Evolutionary conservation across 768 basidiomycete species (phyloP).

Genomic region (Trametes elegans): DNA sequence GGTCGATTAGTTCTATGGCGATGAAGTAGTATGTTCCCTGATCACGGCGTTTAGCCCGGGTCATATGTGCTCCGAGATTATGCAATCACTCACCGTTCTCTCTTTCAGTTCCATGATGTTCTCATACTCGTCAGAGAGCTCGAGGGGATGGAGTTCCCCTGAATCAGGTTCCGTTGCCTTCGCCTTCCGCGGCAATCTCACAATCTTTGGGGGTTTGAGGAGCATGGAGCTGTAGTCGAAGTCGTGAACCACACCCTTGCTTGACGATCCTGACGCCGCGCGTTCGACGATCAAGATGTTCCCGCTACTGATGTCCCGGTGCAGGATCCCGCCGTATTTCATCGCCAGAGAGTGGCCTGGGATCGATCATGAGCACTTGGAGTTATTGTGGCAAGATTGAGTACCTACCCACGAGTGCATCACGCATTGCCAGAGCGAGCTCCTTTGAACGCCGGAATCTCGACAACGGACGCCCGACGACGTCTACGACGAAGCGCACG

Average conservation of each 20-base stretch:
- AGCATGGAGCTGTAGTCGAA: not conserved
- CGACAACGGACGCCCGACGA: conserved; percentile 5
- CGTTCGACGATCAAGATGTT: conserved; percentile 6
- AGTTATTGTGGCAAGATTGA: too few relatives aligned
- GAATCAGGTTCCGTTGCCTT: too few relatives aligned
- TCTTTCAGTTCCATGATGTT: too few relatives aligned
- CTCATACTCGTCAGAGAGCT: too few relatives aligned
- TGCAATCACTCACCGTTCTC: too few relatives aligned
- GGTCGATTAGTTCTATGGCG: not conserved
- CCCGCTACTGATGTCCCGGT: not conserved
- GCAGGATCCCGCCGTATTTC: not conserved
- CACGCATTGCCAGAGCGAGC: conserved; percentile 10
- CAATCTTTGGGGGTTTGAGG: too few relatives aligned
- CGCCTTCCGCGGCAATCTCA: too few relatives aligned
- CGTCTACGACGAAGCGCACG: conserved; percentile 12
- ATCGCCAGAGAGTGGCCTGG: not conserved
- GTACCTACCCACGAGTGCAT: conserved; percentile 13
- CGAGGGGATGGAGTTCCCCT: too few relatives aligned
- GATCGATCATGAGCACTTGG: not conserved
- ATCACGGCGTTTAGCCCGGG: too few relatives aligned
- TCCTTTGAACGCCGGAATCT: conserved; percentile 7
- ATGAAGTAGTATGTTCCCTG: conserved; percentile 7
- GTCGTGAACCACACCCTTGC: not conserved
- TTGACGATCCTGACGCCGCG: not conserved
- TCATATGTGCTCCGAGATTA: too few relatives aligned